These are phyloP conservation scores for Jacaranda copaia DNA, from an alignment of 257 asterid genomes.

Conservation along the genomic window DNA sequence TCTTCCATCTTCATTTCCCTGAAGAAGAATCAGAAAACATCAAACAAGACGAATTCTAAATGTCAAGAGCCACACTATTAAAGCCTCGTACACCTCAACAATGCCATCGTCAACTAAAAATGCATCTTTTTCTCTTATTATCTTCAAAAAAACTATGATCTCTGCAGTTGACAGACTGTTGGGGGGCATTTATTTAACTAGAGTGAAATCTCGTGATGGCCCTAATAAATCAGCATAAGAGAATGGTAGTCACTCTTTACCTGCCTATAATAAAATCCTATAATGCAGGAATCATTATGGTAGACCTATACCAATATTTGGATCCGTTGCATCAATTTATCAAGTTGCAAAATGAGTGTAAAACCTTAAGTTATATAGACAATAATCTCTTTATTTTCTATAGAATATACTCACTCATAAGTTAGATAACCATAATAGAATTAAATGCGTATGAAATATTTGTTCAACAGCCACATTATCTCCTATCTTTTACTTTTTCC, in stretches of 20 bases:
- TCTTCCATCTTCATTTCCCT: slow-evolving; percentile 93
- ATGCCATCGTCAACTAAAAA: slow-evolving; percentile 14
- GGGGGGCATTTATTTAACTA: too few species aligned
- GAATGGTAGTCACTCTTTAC: too few species aligned
- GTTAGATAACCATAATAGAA: too few species aligned
- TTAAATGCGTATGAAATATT: too few species aligned
- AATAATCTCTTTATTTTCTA: too few species aligned
- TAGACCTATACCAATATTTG: too few species aligned
- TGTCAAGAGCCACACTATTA: slow-evolving; percentile 3
- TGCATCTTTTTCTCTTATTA: neutral
- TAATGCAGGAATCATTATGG: too few species aligned
- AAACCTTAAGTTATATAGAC: too few species aligned
- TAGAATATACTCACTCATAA: too few species aligned
- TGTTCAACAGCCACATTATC: slow-evolving; percentile 45
- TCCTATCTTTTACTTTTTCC: slow-evolving; percentile 41
- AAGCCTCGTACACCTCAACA: neutral
- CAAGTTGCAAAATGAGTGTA: too few species aligned
- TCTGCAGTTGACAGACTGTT: neutral
- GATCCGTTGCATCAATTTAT: too few species aligned
- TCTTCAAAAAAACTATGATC: neutral
- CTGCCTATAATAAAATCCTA: too few species aligned
- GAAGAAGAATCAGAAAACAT: slow-evolving; percentile 41
- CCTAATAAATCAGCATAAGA: slow-evolving; percentile 37
- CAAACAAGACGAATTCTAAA: slow-evolving; percentile 6
- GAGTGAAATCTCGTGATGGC: neutral